A percentile compares a stretch with the other conserved stretches of the same genome.
Evolutionary conservation across 2,329 filamentous ascomycete genomes (phyloP).

Genomic region (Neopestalotiopsis sp.): DNA sequence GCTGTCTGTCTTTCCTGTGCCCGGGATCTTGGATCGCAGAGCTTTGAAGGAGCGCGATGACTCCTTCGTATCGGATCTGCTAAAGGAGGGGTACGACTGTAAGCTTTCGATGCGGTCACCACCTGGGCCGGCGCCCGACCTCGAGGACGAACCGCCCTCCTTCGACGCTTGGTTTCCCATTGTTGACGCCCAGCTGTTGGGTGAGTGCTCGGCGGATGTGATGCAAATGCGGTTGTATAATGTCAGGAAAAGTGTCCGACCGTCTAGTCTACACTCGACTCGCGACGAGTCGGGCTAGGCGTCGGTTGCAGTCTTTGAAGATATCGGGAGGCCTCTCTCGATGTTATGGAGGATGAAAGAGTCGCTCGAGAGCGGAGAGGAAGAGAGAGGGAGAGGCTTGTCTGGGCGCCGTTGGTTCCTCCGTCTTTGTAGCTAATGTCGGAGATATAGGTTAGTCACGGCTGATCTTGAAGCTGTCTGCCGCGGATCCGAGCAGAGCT

Average conservation of each 20-base stretch:
- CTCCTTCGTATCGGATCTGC: constrained; percentile 91
- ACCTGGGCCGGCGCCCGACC: constrained; percentile 45
- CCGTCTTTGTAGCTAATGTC: constrained; percentile 50
- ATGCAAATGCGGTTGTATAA: constrained; percentile 22
- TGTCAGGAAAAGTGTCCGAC: constrained; percentile 32
- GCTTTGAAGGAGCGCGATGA: constrained; percentile 86
- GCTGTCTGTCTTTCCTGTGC: constrained; percentile 75
- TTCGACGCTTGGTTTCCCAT: constrained; percentile 83
- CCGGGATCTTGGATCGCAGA: constrained; percentile 88
- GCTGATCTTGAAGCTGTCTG: constrained; percentile 17
- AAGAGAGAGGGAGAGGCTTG: constrained; percentile 50
- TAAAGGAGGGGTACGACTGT: constrained; percentile 89
- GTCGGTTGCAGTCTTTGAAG: neutral
- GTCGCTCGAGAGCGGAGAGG: constrained; percentile 55
- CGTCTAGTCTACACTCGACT: constrained; percentile 8
- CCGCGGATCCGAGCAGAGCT: constrained; percentile 16
- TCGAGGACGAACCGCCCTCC: constrained; percentile 56
- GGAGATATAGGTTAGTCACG: constrained; percentile 34
- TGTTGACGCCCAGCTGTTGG: constrained; percentile 20
- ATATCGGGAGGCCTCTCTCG: constrained; percentile 21
- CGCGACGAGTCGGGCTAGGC: constrained; percentile 7
- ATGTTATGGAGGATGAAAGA: constrained; percentile 60
- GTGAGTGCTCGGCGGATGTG: constrained; percentile 23
- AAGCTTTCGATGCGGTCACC: constrained; percentile 61
- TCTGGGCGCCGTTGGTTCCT: constrained; percentile 51